Base-by-base conservation (phyloP, 2,329 filamentous ascomycete species). In the Alternaria infectoria region DNA sequence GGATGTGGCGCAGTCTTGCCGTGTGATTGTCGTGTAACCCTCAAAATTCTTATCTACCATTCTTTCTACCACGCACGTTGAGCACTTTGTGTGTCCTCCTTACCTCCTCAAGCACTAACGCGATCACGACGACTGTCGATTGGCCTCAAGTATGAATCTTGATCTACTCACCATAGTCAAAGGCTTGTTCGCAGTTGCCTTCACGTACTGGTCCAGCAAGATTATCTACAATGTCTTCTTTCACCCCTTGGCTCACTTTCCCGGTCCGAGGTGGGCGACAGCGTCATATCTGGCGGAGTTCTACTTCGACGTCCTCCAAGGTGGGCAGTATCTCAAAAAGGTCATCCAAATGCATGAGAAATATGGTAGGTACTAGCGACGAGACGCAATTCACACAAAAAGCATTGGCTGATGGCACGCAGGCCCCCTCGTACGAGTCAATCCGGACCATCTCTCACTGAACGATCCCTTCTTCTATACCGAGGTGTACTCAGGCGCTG, bases 291-390 rank as follows among this genome's bases (percentile, higher is more conserved):
- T 57, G 8, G 28, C 26, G 5, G 58, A 70, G 13, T 61, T 67
- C 8, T 70, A 69, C 56, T 66, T 61, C 26, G 58, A 70, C 43
- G 32, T 64, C 6, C 11, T 64, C 15, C 43, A 55, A 23, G 57
- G 67, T 5, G 77, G 79, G n/a, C 69, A 68, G 1, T 73, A 78
- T 15, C 74, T 78, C 56, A 69, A 74, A 49, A 74, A 76, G 64
- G 71, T 81, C 17, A 69, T 80, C 50, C 57, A 64, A 3, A 69
- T 81, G 25, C 79, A 81, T 61, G 43, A 68, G 21, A n/a, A 28
- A 26, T 68, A 73, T 40, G 67, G 70, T 51, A 57, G 25, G 51
- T 15, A 26, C 12, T 17, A 13, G 17, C 13, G 5, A 23, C 11
- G 19, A 36, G 13, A 30, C 28, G 17, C 8, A 51, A 4, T 17